Evolutionary conservation across 2,329 filamentous ascomycete species (phyloP).

Genomic region (Aspergillus latus): DNA sequence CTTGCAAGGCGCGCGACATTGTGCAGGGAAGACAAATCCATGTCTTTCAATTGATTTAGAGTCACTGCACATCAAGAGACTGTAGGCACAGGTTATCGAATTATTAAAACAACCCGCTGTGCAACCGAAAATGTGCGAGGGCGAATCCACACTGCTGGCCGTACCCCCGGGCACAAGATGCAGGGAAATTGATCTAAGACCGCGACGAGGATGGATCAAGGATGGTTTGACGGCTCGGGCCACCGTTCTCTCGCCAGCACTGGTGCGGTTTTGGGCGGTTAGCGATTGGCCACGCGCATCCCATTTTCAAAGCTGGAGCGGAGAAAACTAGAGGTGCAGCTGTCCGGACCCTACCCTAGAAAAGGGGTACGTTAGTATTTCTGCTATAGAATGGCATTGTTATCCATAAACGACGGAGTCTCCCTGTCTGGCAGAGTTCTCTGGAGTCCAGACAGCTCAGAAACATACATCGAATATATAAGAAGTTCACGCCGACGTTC

Average conservation of each 20-base stretch:
- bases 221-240: constrained; percentile 16
- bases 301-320: constrained; percentile 14
- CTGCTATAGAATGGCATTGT: constrained; percentile 1
- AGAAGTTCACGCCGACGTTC: background rate
- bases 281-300: constrained; percentile 23
- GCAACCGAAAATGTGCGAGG: constrained; percentile 11
- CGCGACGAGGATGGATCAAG: constrained; percentile 10
- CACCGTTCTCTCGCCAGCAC: constrained; percentile 12
- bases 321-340: constrained; percentile 6
- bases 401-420: background rate
- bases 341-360: background rate
- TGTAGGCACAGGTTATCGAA: constrained; percentile 15
- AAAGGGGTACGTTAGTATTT: background rate
- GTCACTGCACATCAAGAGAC: constrained; percentile 3
- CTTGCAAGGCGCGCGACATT: background rate
- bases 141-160: constrained; percentile 12
- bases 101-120: constrained; percentile 13
- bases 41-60: constrained; percentile 15
- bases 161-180: constrained; percentile 8
- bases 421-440: background rate
- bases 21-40: constrained; percentile 2
- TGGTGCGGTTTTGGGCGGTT: constrained; percentile 18
- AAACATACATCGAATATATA: background rate
- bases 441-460: background rate
- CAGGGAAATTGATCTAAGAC: constrained; percentile 12